phyloP scores from a whole-genome alignment of 2,329 filamentous ascomycete species.

The Diplodia intermedia region DNA sequence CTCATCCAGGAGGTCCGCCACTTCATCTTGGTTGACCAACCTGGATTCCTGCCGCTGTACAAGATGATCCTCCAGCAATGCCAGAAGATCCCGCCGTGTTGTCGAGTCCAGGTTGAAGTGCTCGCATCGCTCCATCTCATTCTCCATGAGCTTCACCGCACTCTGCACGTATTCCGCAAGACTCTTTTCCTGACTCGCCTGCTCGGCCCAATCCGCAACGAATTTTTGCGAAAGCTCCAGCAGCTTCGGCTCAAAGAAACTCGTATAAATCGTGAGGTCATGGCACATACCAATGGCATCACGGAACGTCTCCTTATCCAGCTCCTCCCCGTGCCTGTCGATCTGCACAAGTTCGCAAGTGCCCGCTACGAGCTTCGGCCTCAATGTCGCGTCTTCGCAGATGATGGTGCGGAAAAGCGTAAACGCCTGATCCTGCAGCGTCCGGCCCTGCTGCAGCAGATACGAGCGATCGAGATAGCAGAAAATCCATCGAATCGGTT shows the following conservation, averaged over 20 bases:
- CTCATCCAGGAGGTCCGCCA: slow-evolving; percentile 75
- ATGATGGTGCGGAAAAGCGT: slow-evolving; percentile 72
- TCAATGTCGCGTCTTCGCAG: slow-evolving; percentile 61
- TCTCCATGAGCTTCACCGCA: slow-evolving; percentile 71
- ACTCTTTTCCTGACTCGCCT: slow-evolving; percentile 64
- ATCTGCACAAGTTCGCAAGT: slow-evolving; percentile 77
- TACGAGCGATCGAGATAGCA: slow-evolving; percentile 94
- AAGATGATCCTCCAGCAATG: slow-evolving; percentile 74
- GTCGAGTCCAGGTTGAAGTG: slow-evolving; percentile 81
- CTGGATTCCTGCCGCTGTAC: slow-evolving; percentile 69
- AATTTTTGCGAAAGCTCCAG: slow-evolving; percentile 71
- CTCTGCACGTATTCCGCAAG: slow-evolving; percentile 78
- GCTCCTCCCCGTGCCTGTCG: slow-evolving; percentile 66
- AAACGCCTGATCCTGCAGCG: slow-evolving; percentile 83
- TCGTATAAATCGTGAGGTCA: slow-evolving; percentile 80
- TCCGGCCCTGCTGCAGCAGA: slow-evolving; percentile 75
- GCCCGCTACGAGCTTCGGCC: slow-evolving; percentile 66
- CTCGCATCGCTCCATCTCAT: slow-evolving; percentile 79
- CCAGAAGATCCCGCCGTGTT: slow-evolving; percentile 78
- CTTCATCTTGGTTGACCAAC: slow-evolving; percentile 65
- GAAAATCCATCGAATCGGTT: slow-evolving; percentile 84
- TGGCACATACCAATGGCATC: slow-evolving; percentile 83
- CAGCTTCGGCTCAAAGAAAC: slow-evolving; percentile 79
- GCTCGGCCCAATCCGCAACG: slow-evolving; percentile 72
- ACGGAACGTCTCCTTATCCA: slow-evolving; percentile 69